Percentiles rank a stretch among this genome's conserved stretches.
phyloP scores from a whole-genome alignment of 2,329 filamentous ascomycete species.

The Corynespora cassiicola region DNA sequence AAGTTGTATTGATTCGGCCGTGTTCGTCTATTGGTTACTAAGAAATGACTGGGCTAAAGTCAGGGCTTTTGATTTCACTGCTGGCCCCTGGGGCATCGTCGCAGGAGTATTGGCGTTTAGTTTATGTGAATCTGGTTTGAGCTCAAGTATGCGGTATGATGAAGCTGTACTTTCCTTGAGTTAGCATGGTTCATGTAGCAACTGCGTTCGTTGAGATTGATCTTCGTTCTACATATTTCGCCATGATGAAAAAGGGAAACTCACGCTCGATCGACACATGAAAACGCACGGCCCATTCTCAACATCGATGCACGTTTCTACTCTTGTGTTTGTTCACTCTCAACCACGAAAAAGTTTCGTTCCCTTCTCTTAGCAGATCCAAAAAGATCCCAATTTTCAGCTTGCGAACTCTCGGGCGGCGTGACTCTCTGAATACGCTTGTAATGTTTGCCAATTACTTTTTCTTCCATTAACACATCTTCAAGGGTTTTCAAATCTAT shows the following conservation, averaged over 20 bases:
- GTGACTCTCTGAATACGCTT: conserved; percentile 59
- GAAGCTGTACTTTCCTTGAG: no score
- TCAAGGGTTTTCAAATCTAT: conserved; percentile 65
- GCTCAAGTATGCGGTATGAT: no score
- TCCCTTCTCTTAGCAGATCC: conserved; percentile 69
- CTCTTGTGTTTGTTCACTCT: conserved; percentile 59
- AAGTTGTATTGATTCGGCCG: background rate
- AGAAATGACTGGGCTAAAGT: no score
- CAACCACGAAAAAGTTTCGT: conserved; percentile 80
- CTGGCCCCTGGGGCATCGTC: no score
- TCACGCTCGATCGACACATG: background rate
- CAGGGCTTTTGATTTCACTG: no score
- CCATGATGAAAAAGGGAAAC: background rate
- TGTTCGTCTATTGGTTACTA: background rate
- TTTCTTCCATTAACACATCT: conserved; percentile 66
- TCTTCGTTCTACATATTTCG: no score
- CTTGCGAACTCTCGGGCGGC: conserved; percentile 47
- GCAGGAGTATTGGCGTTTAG: no score
- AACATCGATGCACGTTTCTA: conserved; percentile 8
- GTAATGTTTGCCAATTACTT: conserved; percentile 61
- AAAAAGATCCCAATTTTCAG: conserved; percentile 75
- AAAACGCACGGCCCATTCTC: background rate
- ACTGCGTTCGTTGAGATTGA: no score
- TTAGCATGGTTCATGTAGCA: background rate
- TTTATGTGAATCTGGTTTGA: no score